Evolutionary conservation across 306 rosid genomes (phyloP).

Genomic region (Pyrus communis): DNA sequence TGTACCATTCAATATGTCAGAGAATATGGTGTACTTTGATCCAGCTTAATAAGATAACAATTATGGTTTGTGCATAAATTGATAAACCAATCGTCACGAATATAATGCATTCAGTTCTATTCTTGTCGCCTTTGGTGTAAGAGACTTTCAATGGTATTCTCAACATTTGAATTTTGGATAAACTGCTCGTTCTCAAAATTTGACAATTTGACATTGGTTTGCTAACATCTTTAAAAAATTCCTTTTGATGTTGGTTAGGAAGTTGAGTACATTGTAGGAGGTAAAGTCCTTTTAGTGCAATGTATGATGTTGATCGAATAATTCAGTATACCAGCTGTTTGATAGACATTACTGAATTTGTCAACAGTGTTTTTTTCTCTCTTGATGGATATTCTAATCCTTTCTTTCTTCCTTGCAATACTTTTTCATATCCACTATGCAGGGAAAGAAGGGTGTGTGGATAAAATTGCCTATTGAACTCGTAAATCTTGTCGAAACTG

Average conservation of each 20-base stretch:
- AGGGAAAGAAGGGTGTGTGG: conserved; percentile 82
- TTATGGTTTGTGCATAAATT: background rate
- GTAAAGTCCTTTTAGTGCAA: background rate
- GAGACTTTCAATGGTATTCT: background rate
- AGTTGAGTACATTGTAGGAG: background rate
- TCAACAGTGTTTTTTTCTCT: background rate
- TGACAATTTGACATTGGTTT: background rate
- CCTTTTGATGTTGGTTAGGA: background rate
- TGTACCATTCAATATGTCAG: too few species aligned
- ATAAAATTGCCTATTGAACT: conserved; percentile 61
- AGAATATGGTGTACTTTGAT: too few species aligned
- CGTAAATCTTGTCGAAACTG: conserved; percentile 49
- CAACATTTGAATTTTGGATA: background rate
- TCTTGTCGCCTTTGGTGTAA: background rate
- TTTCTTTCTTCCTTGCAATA: background rate
- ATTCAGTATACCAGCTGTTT: background rate
- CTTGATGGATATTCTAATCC: background rate
- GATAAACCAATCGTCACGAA: background rate
- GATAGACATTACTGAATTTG: background rate
- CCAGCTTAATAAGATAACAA: too few species aligned
- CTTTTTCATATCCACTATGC: conserved; percentile 1
- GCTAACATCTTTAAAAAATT: background rate
- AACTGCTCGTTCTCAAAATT: background rate
- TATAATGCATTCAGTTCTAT: background rate
- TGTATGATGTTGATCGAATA: background rate